A percentile compares a stretch with the other conserved stretches of the same genome.
Evolutionary conservation across 495 filamentous ascomycete genomes (phyloP).

Genomic region (Diplogelasinospora grovesii): DNA sequence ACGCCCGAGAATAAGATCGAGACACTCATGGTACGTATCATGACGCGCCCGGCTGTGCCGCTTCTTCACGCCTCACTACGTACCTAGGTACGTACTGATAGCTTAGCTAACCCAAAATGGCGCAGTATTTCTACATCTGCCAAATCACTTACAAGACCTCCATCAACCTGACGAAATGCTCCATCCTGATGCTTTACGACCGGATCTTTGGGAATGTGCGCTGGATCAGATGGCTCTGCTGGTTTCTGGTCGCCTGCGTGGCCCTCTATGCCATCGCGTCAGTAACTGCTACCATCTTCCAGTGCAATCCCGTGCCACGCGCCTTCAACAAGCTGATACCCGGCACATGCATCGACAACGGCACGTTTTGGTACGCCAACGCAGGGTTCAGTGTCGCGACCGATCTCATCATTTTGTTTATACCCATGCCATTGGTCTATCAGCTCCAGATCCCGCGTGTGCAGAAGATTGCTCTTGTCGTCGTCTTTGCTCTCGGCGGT

Average conservation of each 20-base stretch:
- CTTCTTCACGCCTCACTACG: no score
- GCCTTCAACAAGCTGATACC: constrained; percentile 47
- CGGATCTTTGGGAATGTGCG: constrained; percentile 25
- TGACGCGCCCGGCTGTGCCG: no score
- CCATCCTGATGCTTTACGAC: constrained; percentile 31
- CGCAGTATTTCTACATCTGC: constrained; percentile 24
- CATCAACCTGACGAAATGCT: constrained; percentile 28
- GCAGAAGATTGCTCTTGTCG: constrained; percentile 47
- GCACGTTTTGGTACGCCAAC: constrained; percentile 43
- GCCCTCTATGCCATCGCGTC: constrained; percentile 22
- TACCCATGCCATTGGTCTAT: constrained; percentile 52
- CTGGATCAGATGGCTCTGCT: constrained; percentile 23
- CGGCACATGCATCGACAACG: constrained; percentile 44
- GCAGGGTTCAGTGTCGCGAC: constrained; percentile 48
- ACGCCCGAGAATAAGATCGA: constrained; percentile 13
- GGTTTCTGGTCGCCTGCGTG: constrained; percentile 14
- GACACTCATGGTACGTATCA: constrained; percentile 23
- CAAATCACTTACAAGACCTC: constrained; percentile 29
- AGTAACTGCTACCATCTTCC: constrained; percentile 24
- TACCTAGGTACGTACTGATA: neutral
- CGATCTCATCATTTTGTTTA: constrained; percentile 47
- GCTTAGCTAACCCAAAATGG: neutral
- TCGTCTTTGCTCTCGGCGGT: constrained; percentile 51
- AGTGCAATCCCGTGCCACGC: constrained; percentile 32
- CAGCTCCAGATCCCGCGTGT: constrained; percentile 41